A percentile compares a stretch with the other conserved stretches of the same genome.
These are phyloP conservation scores for Fusarium algeriense DNA, from an alignment of 2,329 filamentous ascomycete species.

Conservation along the genomic window DNA sequence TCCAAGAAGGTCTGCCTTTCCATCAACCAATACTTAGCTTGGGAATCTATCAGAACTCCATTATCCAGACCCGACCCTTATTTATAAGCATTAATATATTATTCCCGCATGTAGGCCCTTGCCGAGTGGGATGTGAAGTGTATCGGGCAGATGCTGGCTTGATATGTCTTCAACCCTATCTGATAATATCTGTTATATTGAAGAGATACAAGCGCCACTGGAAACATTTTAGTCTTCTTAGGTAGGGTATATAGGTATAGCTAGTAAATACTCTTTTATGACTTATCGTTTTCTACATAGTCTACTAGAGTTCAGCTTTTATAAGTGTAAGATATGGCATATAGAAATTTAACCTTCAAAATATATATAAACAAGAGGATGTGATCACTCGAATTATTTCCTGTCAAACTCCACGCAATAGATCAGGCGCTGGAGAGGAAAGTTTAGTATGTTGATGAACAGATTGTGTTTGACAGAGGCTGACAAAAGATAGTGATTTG, in stretches of 20 bases:
- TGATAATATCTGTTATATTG: not conserved
- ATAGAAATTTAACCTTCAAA: not conserved
- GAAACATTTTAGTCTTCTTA: too few relatives aligned
- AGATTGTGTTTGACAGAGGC: not conserved
- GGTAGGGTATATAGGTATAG: not conserved
- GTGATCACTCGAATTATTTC: fast-evolving
- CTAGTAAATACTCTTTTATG: too few relatives aligned
- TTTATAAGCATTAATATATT: not conserved
- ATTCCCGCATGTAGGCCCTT: not conserved
- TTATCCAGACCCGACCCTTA: not conserved
- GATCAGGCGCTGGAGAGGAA: not conserved
- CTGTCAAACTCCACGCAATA: too few relatives aligned
- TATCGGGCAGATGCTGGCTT: not conserved
- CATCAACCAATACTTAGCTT: not conserved
- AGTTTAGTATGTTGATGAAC: not conserved
- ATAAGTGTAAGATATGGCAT: not conserved
- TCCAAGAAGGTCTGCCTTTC: not conserved
- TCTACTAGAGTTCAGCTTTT: not conserved
- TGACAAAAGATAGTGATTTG: not conserved
- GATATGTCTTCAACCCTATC: not conserved
- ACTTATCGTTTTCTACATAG: not conserved
- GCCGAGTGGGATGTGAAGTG: constrained; percentile 16
- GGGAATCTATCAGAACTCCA: not conserved
- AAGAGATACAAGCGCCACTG: too few relatives aligned
- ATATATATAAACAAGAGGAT: fast-evolving